phyloP scores from a whole-genome alignment of 495 filamentous ascomycete species.

The Arthonia radiata region DNA sequence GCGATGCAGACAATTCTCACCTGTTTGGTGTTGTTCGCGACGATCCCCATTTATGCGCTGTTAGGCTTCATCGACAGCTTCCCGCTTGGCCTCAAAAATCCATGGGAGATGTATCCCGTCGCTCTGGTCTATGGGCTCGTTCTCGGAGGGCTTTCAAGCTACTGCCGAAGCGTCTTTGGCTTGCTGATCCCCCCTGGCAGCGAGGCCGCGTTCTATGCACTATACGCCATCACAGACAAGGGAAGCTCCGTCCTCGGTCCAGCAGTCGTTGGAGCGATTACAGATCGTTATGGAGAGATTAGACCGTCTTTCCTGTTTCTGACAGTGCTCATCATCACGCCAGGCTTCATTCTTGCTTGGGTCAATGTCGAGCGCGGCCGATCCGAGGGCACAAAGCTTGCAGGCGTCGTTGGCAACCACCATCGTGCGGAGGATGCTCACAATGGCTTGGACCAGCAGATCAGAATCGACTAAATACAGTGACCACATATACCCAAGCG shows the following conservation, averaged over 20 bases:
- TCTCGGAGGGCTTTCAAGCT: conserved; percentile 74
- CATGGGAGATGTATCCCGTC: conserved; percentile 92
- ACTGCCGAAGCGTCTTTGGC: conserved; percentile 79
- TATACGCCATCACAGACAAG: conserved; percentile 96
- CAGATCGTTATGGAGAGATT: conserved; percentile 73
- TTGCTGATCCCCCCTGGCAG: conserved; percentile 82
- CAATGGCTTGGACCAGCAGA: too few species aligned
- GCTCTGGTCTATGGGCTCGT: conserved; percentile 82
- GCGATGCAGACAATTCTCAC: conserved; percentile 75
- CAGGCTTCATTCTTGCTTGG: too few species aligned
- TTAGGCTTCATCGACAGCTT: conserved; percentile 74
- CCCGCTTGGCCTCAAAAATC: conserved; percentile 60
- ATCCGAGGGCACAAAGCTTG: too few species aligned
- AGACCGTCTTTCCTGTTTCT: conserved; percentile 23
- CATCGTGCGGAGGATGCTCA: too few species aligned
- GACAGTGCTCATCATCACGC: too few species aligned
- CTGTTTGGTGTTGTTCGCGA: conserved; percentile 70
- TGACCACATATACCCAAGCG: too few species aligned
- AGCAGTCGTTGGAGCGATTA: conserved; percentile 77
- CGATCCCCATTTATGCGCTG: conserved; percentile 80
- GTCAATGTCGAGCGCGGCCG: too few species aligned
- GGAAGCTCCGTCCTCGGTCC: conserved; percentile 87
- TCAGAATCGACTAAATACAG: too few species aligned
- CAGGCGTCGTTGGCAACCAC: too few species aligned
- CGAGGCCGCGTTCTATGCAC: conserved; percentile 85